Conservation (phyloP, 1,139 yeast species). For the Taphrina sp. region DNA sequence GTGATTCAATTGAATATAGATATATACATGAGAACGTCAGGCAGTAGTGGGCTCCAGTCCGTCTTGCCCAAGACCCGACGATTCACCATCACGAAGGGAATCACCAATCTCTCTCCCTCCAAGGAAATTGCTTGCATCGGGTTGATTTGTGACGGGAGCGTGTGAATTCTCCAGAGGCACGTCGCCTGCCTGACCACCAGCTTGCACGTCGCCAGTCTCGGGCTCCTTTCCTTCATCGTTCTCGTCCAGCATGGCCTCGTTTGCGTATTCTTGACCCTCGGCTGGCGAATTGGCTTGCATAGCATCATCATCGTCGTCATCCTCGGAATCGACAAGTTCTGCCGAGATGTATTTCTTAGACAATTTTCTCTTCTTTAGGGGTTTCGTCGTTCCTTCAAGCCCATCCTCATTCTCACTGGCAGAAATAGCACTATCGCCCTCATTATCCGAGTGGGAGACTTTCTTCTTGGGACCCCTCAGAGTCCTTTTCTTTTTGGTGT, state of each 20-base stretch:
- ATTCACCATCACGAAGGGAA: no score
- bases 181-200: neutral
- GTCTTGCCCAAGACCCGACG: no score
- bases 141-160: constrained; percentile 5
- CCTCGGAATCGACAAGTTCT: constrained; percentile 17
- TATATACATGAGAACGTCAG: no score
- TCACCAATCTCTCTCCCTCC: no score
- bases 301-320: constrained; percentile 3
- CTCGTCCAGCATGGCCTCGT: constrained; percentile 12
- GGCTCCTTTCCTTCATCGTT: neutral
- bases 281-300: neutral
- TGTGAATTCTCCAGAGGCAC: constrained; percentile 1
- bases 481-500: constrained; percentile 2
- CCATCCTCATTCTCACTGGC: neutral
- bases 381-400: neutral
- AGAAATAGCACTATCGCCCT: neutral
- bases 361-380: constrained; percentile 9
- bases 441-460: constrained; percentile 1
- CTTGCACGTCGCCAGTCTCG: neutral
- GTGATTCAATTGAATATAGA: no score
- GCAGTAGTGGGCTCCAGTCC: no score
- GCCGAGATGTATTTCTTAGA: constrained; percentile 15
- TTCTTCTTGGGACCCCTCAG: constrained; percentile 2
- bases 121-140: neutral
- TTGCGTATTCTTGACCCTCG: constrained; percentile 7